Evolutionary conservation across 495 filamentous ascomycete genomes (phyloP).

Genomic region (Lasiosphaeria miniovina): DNA sequence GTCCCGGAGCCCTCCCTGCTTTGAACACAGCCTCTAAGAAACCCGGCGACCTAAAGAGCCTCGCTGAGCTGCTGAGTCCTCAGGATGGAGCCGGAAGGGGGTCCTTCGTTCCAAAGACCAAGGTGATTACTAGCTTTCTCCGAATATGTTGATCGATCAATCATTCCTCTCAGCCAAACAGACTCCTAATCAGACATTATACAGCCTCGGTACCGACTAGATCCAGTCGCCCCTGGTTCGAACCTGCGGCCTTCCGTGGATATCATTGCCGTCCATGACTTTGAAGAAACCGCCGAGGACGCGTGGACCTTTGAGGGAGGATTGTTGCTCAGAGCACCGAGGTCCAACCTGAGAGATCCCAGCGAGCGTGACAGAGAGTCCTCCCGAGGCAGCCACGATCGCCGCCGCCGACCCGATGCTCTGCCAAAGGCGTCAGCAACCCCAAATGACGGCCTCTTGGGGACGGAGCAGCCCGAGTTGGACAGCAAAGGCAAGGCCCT

Average conservation of each 20-base stretch:
- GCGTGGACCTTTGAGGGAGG: slow-evolving; percentile 12
- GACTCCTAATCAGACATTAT: too few relatives aligned
- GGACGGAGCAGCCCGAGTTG: neutral
- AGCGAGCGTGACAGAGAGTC: slow-evolving; percentile 1
- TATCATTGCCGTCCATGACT: slow-evolving; percentile 18
- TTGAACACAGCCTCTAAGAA: too few relatives aligned
- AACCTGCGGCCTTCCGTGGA: slow-evolving; percentile 4
- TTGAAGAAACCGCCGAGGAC: slow-evolving; percentile 11
- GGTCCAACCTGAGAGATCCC: neutral
- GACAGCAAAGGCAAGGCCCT: neutral
- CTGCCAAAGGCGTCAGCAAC: neutral
- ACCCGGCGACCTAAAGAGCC: too few relatives aligned
- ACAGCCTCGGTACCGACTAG: too few relatives aligned
- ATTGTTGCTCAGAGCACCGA: neutral
- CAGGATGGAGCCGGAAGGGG: too few relatives aligned
- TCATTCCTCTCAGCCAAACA: too few relatives aligned
- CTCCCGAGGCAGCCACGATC: neutral
- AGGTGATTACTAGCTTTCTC: too few relatives aligned
- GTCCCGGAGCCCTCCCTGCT: too few relatives aligned
- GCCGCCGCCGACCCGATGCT: neutral
- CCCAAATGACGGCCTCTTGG: neutral
- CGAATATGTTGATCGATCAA: too few relatives aligned
- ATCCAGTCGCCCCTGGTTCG: too few relatives aligned
- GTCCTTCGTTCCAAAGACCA: too few relatives aligned
- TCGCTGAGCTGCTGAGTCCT: too few relatives aligned